Base-by-base conservation (phyloP, 768 basidiomycete genomes). In the Rhizopogon salebrosus region DNA sequence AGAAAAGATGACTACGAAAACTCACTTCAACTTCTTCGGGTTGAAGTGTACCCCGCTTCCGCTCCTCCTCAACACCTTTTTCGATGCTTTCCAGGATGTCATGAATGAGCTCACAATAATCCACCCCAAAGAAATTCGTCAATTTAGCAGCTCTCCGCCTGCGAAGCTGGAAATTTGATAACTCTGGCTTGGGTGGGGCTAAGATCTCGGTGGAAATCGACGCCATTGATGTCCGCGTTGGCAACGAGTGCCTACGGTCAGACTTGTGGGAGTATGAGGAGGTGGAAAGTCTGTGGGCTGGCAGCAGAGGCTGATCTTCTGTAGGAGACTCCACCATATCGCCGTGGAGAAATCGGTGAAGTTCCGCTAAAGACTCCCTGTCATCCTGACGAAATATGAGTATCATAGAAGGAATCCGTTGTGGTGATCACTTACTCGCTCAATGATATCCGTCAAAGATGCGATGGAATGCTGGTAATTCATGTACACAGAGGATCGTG, bases 81-180 rank as follows among this genome's bases (percentile, higher is more conserved):
- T 92, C 90, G 60, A 93, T 85, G 48, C 86, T 90, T 58, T 90
- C 87, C 57, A 93, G 68, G 29, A 93, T 80, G 63, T 92, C 87
- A 36, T 74, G 76, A 51, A 92, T 83, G 52, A 92, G 70, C 51
- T 88, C 87, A 24, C 82, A 78, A 66, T 93, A 92, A 65, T 90
- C 80, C 38, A 92, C 91, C 22, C 90, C 90, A 69, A 93, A 93
- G 76, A 92, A 92, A 69, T 85, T 78, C 24, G 87, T 85, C 54
- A 93, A 76, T 73, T 93, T 93, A 56, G 90, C 89, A 4, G 89
- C 90, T 53, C 84, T 75, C 38, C 82, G 74, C 49, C 91, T 75
- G 42, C 89, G 83, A 52, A 77, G 66, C 66, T 92, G 86, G 75
- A 92, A 92, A 60, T 37, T 60, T 20, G 63, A 60, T 14, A 26